phyloP scores from a whole-genome alignment of 345 rosid species.

The Acer negundo region DNA sequence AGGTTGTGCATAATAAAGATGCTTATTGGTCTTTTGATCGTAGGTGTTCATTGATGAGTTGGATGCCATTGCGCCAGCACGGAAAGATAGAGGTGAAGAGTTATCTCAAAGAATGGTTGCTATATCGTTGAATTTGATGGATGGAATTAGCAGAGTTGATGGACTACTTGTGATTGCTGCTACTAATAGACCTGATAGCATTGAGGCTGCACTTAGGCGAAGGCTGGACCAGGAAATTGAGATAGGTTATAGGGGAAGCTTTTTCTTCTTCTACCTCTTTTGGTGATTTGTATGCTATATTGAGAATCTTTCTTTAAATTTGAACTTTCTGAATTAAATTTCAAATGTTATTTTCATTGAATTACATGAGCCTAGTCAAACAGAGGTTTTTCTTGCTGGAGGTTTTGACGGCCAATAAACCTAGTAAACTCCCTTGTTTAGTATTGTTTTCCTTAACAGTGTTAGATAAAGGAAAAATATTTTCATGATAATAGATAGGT shows the following conservation, averaged over 20 bases:
- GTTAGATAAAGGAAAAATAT: background rate
- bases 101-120: conserved; percentile 92
- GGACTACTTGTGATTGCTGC: conserved; percentile 77
- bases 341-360: background rate
- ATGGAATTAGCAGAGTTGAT: conserved; percentile 67
- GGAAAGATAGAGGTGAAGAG: conserved; percentile 82
- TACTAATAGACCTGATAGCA: conserved; percentile 76
- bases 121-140: conserved; percentile 81
- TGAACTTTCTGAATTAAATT: background rate
- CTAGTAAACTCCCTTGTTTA: background rate
- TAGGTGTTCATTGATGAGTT: conserved; percentile 88
- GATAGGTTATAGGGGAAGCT: conserved; percentile 45
- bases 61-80: conserved; percentile 90
- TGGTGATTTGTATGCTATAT: background rate
- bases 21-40: background rate
- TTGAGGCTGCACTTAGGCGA: conserved; percentile 87
- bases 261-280: background rate
- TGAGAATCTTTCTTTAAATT: background rate
- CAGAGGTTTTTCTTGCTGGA: background rate
- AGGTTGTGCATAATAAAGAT: conserved; percentile 10
- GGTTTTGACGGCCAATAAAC: background rate
- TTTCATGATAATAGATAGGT: background rate
- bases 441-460: background rate
- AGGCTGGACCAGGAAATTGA: conserved; percentile 79
- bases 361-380: background rate